Evolutionary conservation across 1,284 basidiomycete genomes (phyloP).

Genomic region (Termitomyces sp.): DNA sequence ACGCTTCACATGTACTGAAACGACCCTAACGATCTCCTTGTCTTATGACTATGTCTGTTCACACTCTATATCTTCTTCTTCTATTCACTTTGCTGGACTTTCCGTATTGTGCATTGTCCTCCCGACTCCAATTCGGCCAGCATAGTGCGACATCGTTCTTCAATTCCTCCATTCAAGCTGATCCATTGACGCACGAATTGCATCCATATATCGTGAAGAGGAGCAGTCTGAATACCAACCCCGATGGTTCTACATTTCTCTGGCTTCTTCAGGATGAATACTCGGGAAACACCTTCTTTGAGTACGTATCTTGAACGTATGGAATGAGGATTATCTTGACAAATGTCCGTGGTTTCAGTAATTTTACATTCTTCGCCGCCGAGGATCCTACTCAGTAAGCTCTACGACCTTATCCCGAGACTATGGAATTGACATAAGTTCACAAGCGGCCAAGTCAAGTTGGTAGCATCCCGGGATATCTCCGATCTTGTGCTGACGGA

Average conservation of each 20-base stretch:
- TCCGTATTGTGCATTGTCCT: constrained; percentile 4
- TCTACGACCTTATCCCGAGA: neutral
- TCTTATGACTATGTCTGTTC: neutral
- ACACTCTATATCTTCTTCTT: neutral
- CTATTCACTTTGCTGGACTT: neutral
- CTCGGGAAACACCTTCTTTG: constrained; percentile 47
- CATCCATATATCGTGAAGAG: constrained; percentile 12
- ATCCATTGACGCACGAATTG: constrained; percentile 1
- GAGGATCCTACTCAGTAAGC: constrained; percentile 53
- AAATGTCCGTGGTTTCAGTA: constrained; percentile 28
- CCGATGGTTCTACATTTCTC: constrained; percentile 43
- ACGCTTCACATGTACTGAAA: constrained; percentile 5
- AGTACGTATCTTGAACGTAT: constrained; percentile 33
- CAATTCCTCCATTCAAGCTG: neutral
- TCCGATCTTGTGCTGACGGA: neutral
- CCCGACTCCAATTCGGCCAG: constrained; percentile 10
- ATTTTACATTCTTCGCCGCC: constrained; percentile 54
- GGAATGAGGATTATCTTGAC: neutral
- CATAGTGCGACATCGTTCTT: neutral
- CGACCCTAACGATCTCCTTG: constrained; percentile 4
- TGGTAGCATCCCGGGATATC: constrained; percentile 19
- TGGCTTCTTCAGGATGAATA: constrained; percentile 56
- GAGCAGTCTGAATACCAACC: constrained; percentile 30
- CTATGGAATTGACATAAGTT: neutral
- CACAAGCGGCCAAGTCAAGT: constrained; percentile 55